Evolutionary conservation across 2,329 filamentous ascomycete species (phyloP).

Genomic region (Karstenula rhodostoma): DNA sequence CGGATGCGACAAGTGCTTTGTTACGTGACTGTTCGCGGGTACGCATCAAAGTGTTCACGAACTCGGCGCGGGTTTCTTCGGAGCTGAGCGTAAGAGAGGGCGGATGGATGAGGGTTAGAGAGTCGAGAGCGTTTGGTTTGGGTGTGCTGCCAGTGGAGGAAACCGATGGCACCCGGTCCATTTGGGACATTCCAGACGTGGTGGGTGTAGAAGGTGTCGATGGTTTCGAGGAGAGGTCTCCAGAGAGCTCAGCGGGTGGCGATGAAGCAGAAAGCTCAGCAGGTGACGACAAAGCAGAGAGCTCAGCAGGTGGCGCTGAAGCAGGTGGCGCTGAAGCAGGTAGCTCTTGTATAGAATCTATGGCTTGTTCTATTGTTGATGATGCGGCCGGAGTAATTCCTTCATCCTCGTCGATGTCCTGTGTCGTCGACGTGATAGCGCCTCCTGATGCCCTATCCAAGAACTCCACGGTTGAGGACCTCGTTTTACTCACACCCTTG

Average conservation of each 20-base stretch:
- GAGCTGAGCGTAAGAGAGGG: constrained; percentile 36
- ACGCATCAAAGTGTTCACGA: constrained; percentile 53
- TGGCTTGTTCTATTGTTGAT: not conserved
- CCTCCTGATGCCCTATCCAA: constrained; percentile 49
- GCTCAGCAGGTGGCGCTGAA: too few relatives aligned
- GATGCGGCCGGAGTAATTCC: constrained; percentile 22
- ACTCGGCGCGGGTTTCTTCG: constrained; percentile 50
- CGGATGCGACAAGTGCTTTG: constrained; percentile 54
- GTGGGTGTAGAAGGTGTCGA: constrained; percentile 24
- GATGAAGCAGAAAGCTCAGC: constrained; percentile 5
- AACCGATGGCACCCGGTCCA: constrained; percentile 15
- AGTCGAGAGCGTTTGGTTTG: constrained; percentile 50
- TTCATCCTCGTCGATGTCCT: constrained; percentile 7
- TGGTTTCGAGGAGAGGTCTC: constrained; percentile 35
- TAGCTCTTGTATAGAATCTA: not conserved
- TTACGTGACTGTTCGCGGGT: constrained; percentile 53
- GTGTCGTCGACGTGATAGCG: constrained; percentile 16
- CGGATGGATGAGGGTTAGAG: constrained; percentile 53
- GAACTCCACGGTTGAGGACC: constrained; percentile 54
- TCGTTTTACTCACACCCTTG: constrained; percentile 53
- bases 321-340: too few relatives aligned
- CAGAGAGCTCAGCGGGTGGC: constrained; percentile 24
- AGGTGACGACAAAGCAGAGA: constrained; percentile 26
- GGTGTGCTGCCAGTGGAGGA: constrained; percentile 33
- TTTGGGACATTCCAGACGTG: not conserved